Percentiles rank a stretch among this genome's conserved stretches.
Evolutionary conservation across 2,329 filamentous ascomycete species (phyloP).

Genomic region (Tolypocladium capitatum): DNA sequence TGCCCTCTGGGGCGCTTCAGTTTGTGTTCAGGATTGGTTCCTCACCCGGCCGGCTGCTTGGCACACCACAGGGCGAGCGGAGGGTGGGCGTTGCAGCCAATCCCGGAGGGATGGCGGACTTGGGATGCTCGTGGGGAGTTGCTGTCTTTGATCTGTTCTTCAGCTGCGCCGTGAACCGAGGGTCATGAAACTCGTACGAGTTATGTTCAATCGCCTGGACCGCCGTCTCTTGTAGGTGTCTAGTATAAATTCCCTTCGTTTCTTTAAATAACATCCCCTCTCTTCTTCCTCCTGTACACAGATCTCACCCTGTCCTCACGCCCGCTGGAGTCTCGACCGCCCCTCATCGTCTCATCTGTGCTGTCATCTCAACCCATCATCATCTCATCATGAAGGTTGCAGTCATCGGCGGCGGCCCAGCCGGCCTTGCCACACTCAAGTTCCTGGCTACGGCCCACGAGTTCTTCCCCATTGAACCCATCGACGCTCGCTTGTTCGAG

Average conservation of each 20-base stretch:
- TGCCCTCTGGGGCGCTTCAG: not conserved
- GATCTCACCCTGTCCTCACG: not conserved
- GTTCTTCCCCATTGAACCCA: conserved; percentile 21
- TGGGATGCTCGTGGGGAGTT: not conserved
- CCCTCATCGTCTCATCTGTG: not conserved
- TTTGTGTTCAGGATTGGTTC: not conserved
- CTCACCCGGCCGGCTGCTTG: not conserved
- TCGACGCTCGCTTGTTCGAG: conserved; percentile 32
- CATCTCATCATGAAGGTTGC: conserved; percentile 20
- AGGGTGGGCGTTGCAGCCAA: not conserved
- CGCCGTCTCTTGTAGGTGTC: not conserved
- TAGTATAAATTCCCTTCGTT: not conserved
- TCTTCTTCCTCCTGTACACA: not conserved
- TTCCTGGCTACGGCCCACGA: conserved; percentile 24
- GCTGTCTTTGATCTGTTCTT: not conserved
- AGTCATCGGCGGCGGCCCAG: conserved; percentile 29
- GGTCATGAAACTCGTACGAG: not conserved
- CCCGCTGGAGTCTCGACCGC: not conserved
- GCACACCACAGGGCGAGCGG: not conserved
- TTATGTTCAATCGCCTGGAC: not conserved
- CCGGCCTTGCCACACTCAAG: conserved; percentile 27
- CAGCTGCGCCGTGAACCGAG: not conserved
- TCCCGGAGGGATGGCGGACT: not conserved
- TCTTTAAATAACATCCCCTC: not conserved
- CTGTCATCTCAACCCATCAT: too few species aligned